Conservation (phyloP, 2,329 filamentous ascomycete genomes). For the Neofusicoccum ribis region DNA sequence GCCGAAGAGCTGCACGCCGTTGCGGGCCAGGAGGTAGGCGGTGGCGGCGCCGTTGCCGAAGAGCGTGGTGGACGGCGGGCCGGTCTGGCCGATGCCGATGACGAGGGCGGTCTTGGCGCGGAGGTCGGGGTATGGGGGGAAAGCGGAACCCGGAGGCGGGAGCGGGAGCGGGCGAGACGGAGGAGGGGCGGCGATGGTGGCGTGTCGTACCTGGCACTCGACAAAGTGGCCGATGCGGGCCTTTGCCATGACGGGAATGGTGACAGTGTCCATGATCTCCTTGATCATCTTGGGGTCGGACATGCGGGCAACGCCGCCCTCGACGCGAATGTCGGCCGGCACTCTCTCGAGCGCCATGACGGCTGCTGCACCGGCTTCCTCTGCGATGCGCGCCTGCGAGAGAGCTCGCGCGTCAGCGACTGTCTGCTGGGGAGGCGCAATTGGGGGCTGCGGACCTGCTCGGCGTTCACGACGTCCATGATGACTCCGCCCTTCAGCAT, state of each 20-base stretch:
- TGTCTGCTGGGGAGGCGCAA: background rate
- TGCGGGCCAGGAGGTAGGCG: slow-evolving; percentile 8
- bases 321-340: slow-evolving; percentile 87
- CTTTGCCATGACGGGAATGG: slow-evolving; percentile 99
- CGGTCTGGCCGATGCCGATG: slow-evolving; percentile 19
- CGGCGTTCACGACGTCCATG: slow-evolving; percentile 96
- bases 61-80: background rate
- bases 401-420: background rate
- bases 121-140: slow-evolving; percentile 22
- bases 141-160: background rate
- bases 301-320: slow-evolving; percentile 96
- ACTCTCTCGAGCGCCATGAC: slow-evolving; percentile 99
- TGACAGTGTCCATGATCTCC: slow-evolving; percentile 91
- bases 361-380: slow-evolving; percentile 91
- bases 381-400: slow-evolving; percentile 82
- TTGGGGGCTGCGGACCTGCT: slow-evolving; percentile 59
- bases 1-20: slow-evolving; percentile 17
- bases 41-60: slow-evolving; percentile 20
- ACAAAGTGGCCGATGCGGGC: slow-evolving; percentile 97
- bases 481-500: slow-evolving; percentile 99
- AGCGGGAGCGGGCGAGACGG: background rate
- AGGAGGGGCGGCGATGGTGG: background rate
- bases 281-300: slow-evolving; percentile 92
- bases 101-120: slow-evolving; percentile 5
- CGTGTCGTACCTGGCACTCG: slow-evolving; percentile 72